phyloP scores from a whole-genome alignment of 1,139 yeast species.

The Candida tropicalis region DNA sequence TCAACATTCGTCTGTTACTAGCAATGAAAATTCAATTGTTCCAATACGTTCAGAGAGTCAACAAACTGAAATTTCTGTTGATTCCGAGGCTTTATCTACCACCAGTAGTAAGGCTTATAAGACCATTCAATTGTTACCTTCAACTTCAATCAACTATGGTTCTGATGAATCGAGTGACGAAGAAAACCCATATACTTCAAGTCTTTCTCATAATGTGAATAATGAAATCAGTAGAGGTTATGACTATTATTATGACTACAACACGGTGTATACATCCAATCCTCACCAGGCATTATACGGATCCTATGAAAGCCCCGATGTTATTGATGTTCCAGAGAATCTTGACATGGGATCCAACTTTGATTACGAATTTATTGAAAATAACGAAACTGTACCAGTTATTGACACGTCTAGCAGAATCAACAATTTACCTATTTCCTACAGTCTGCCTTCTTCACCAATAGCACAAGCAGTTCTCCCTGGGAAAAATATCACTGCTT shows the following conservation, averaged over 20 bases:
- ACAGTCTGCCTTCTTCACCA: constrained; percentile 16
- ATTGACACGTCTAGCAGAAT: constrained; percentile 23
- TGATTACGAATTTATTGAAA: constrained; percentile 38
- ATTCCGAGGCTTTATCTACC: constrained; percentile 32
- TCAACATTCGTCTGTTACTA: constrained; percentile 6
- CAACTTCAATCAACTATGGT: constrained; percentile 79
- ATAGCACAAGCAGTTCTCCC: constrained; percentile 4
- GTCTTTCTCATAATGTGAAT: constrained; percentile 75
- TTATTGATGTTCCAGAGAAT: constrained; percentile 49
- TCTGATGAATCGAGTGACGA: constrained; percentile 69
- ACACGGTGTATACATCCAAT: constrained; percentile 72
- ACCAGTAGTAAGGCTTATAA: constrained; percentile 34
- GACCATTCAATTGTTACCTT: constrained; percentile 76
- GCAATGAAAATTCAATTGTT: constrained; percentile 9
- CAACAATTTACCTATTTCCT: constrained; percentile 11
- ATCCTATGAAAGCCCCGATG: constrained; percentile 34
- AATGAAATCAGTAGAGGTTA: constrained; percentile 68
- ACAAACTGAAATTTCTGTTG: constrained; percentile 25
- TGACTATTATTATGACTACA: constrained; percentile 85
- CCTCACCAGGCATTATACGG: constrained; percentile 51
- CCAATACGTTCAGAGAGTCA: constrained; percentile 10
- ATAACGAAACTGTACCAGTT: constrained; percentile 22
- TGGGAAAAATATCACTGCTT: background rate
- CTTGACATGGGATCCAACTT: constrained; percentile 44
- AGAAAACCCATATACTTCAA: constrained; percentile 55